A percentile compares a stretch with the other conserved stretches of the same genome.
phyloP scores from a whole-genome alignment of 1,284 basidiomycete species.

The Ganoderma multipileum region DNA sequence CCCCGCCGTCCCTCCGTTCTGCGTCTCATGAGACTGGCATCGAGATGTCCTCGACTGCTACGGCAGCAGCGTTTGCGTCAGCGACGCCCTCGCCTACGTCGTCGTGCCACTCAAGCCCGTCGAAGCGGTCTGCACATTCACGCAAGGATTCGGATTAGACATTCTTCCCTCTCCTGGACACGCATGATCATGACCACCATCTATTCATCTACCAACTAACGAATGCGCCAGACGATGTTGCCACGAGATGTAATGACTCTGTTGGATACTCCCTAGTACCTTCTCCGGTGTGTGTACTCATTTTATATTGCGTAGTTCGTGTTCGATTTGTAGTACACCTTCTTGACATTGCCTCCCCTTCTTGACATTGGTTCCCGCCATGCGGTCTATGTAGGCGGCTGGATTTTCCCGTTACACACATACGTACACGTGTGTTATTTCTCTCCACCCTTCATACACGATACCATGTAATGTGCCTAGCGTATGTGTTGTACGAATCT shows the following conservation, averaged over 20 bases:
- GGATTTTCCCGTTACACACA: slow-evolving; percentile 1
- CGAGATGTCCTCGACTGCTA: slow-evolving; percentile 26
- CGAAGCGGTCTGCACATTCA: slow-evolving; percentile 25
- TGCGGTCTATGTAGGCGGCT: neutral
- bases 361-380: neutral
- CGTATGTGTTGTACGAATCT: slow-evolving; percentile 26
- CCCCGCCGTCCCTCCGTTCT: slow-evolving; percentile 11
- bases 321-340: slow-evolving; percentile 4
- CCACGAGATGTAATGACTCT: slow-evolving; percentile 6
- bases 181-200: neutral
- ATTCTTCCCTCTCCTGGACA: neutral
- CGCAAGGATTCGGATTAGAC: slow-evolving; percentile 19
- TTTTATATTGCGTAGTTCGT: neutral
- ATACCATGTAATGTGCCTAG: slow-evolving; percentile 27
- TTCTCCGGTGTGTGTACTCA: neutral
- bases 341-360: neutral
- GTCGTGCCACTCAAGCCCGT: slow-evolving; percentile 25
- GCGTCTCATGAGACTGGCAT: slow-evolving; percentile 22
- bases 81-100: slow-evolving; percentile 28
- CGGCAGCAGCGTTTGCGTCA: slow-evolving; percentile 30
- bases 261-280: slow-evolving; percentile 6
- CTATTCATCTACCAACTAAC: slow-evolving; percentile 7
- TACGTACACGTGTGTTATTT: slow-evolving; percentile 5
- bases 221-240: slow-evolving; percentile 8
- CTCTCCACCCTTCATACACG: neutral